A percentile compares a stretch with the other conserved stretches of the same genome.
Conservation (phyloP, 2,329 filamentous ascomycete genomes). For the Apiospora hydei region DNA sequence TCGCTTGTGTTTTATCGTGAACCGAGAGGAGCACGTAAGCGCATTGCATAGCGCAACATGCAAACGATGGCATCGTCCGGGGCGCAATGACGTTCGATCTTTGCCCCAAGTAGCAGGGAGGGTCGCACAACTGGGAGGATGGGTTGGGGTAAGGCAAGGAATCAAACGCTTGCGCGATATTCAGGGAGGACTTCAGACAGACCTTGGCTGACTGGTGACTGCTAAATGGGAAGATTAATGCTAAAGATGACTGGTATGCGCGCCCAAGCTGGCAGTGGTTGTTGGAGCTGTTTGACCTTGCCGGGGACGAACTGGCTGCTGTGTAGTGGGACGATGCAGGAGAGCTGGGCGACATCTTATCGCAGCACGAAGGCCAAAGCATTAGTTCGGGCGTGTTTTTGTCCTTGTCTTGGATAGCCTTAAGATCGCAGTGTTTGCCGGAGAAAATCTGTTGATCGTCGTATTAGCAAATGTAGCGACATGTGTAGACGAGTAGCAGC, state of each 20-base stretch:
- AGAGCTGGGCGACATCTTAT: constrained; percentile 31
- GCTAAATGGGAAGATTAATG: constrained; percentile 49
- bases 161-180: constrained; percentile 55
- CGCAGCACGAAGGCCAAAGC: constrained; percentile 47
- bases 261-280: constrained; percentile 24
- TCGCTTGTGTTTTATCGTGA: constrained; percentile 48
- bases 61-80: constrained; percentile 54
- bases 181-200: constrained; percentile 56
- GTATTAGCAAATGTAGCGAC: background rate
- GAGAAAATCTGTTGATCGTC: constrained; percentile 42
- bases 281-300: constrained; percentile 39
- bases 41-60: constrained; percentile 55
- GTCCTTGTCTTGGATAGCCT: constrained; percentile 37
- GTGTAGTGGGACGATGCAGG: constrained; percentile 35
- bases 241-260: constrained; percentile 27
- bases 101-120: constrained; percentile 45
- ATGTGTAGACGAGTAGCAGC: background rate
- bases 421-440: constrained; percentile 57
- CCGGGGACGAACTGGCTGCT: constrained; percentile 39
- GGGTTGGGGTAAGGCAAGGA: constrained; percentile 55
- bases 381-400: constrained; percentile 39
- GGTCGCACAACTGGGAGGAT: constrained; percentile 43
- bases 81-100: constrained; percentile 48
- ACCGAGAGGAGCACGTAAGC: constrained; percentile 54
- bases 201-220: constrained; percentile 56